Conservation (phyloP, 1,139 yeast genomes). For the Hemisphaericaspora subhashii region DNA sequence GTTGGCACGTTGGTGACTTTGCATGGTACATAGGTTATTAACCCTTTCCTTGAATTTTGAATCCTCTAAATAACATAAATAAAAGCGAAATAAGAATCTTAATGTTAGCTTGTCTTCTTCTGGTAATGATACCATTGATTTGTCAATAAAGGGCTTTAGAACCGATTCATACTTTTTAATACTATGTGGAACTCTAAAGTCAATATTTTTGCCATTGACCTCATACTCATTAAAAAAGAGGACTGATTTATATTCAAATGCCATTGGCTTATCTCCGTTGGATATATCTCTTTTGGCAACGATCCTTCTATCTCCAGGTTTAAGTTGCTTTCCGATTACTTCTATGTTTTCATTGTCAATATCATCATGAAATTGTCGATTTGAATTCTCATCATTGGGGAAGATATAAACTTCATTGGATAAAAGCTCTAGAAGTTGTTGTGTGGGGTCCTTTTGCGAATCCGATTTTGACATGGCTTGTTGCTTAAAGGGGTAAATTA, state of each 20-base stretch:
- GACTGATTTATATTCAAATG: conserved; percentile 7
- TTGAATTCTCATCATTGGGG: conserved; percentile 15
- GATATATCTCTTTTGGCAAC: conserved; percentile 4
- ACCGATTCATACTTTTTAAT: conserved; percentile 7
- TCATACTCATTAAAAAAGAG: conserved; percentile 6
- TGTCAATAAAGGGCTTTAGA: conserved; percentile 4
- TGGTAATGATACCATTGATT: not conserved
- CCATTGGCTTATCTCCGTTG: conserved; percentile 9
- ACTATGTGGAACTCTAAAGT: not conserved
- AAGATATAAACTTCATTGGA: conserved; percentile 11
- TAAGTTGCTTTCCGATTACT: conserved; percentile 10
- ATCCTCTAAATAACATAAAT: conserved; percentile 10
- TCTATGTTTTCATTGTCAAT: conserved; percentile 10
- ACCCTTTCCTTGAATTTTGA: conserved; percentile 9
- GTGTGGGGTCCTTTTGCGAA: not conserved
- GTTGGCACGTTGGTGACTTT: conserved; percentile 6
- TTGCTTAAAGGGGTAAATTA: too few species aligned
- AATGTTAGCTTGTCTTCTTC: conserved; percentile 2
- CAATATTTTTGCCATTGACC: not conserved
- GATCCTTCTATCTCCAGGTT: conserved; percentile 15
- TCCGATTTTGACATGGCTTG: not conserved
- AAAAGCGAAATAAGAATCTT: conserved; percentile 6
- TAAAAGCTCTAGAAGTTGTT: not conserved
- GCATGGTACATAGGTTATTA: conserved; percentile 14
- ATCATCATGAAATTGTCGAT: conserved; percentile 10